Base-by-base conservation (phyloP, 1,284 basidiomycete species). In the Marasmius sp. region DNA sequence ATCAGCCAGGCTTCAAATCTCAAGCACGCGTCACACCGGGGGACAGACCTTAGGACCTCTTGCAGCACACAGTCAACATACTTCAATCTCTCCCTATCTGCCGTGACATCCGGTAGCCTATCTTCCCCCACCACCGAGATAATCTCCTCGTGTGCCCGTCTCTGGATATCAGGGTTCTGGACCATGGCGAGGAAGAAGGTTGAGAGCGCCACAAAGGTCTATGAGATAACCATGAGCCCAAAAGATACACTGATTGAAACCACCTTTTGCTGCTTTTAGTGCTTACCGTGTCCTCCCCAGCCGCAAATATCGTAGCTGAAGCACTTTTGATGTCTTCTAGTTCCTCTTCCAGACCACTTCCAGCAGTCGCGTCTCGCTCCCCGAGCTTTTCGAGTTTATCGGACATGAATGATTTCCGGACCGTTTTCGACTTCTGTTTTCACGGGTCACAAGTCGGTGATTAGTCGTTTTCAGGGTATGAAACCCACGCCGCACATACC, bases 141-240 rank as follows among this genome's bases (percentile, higher is more conserved):
- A 11, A 66, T 45, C 27, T 64, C 65, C 12, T 41, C 38, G 33
- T 61, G 57, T 20, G 63, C 65, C 33, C 59, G 60, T 18, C 50
- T 45, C 43, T 62, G 79, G 10, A 81, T 78, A 22, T 77, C 75
- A 6, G 83, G 82, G 63, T 82, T 66, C 34, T 79, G 67, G 16
- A 81, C 68, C 69, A 84, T 77, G 2, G 80, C 82, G 16, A 84
- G 70, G 59, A 82, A 73, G 62, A 84, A 82, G 0, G 81, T 79
- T 0, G 78, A 72, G 47, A 83, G 60, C 2, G 77, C 74, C 0
- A 81, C 79, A 47, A 80, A 74, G 7, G 76, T 79, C 82, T 83
- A 56, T 38, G 59, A 48, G 37, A 11, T 33, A 51, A 8, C 6
- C 6, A 18, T 47, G n/a, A 16, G 47, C 53, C 7, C 33, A 53